Evolutionary conservation across 2,329 filamentous ascomycete species (phyloP).

Genomic region (Exophiala viscosa): DNA sequence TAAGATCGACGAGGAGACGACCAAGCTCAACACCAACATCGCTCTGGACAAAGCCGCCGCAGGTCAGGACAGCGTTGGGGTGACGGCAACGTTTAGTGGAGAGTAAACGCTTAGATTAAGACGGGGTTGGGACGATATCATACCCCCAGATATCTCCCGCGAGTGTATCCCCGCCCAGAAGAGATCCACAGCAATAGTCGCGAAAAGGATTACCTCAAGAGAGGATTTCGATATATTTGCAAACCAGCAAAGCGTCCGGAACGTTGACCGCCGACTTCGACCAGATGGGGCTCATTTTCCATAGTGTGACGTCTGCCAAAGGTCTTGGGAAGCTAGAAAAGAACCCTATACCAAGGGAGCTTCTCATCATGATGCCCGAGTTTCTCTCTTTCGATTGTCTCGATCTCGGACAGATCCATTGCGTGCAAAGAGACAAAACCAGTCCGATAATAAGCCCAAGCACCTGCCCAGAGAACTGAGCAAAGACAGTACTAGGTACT

Average conservation of each 20-base stretch:
- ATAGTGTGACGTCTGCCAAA: too few species aligned
- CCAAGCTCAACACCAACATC: conserved; percentile 55
- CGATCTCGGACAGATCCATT: conserved; percentile 6
- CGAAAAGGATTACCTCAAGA: too few species aligned
- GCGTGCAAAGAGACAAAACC: not conserved
- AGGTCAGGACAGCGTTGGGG: conserved; percentile 33
- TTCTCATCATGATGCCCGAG: not conserved
- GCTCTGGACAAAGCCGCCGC: conserved; percentile 35
- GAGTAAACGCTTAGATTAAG: too few species aligned
- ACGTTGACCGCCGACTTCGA: too few species aligned
- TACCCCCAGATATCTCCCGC: too few species aligned
- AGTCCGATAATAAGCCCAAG: not conserved
- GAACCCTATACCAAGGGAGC: not conserved
- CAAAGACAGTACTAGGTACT: not conserved
- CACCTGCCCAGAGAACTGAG: conserved; percentile 3
- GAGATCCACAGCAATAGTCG: too few species aligned
- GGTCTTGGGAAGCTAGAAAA: too few species aligned
- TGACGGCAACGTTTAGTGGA: conserved; percentile 10
- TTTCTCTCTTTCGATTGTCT: conserved; percentile 1
- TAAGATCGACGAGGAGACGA: conserved; percentile 47
- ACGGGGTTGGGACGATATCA: too few species aligned
- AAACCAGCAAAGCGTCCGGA: too few species aligned
- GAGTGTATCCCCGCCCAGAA: too few species aligned
- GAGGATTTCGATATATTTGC: too few species aligned
- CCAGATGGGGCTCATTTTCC: too few species aligned